phyloP scores from a whole-genome alignment of 805 yeast genomes.

The Saccharomycopsis capsularis region DNA sequence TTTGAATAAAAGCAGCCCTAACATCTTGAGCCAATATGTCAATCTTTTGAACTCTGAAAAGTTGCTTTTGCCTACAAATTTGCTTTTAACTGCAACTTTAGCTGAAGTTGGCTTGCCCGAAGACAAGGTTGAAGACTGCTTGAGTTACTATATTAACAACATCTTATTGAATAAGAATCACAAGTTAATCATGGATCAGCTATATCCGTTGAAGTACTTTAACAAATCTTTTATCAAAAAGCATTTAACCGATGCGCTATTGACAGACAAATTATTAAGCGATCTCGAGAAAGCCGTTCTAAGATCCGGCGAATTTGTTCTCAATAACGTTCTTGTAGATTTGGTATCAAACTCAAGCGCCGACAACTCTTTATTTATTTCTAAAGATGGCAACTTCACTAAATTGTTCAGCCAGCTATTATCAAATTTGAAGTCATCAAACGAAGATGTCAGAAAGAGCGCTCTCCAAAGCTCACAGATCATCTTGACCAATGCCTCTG shows the following conservation, averaged over 20 bases:
- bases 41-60: neutral
- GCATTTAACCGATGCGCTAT: constrained; percentile 34
- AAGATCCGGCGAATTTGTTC: constrained; percentile 69
- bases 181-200: constrained; percentile 38
- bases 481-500: constrained; percentile 25
- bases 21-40: neutral
- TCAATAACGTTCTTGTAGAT: constrained; percentile 46
- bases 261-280: constrained; percentile 43
- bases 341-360: constrained; percentile 25
- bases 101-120: neutral
- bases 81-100: constrained; percentile 8
- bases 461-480: constrained; percentile 34
- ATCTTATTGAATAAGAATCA: constrained; percentile 43
- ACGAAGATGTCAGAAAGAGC: constrained; percentile 51
- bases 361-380: neutral
- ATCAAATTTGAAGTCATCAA: constrained; percentile 60
- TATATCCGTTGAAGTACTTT: constrained; percentile 33
- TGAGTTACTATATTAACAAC: constrained; percentile 30
- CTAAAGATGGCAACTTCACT: constrained; percentile 27
- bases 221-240: constrained; percentile 33
- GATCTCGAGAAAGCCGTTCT: constrained; percentile 65
- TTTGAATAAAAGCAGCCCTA: too few species aligned
- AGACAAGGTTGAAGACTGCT: neutral
- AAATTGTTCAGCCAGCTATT: constrained; percentile 47
- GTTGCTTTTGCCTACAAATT: constrained; percentile 7